A percentile compares a stretch with the other conserved stretches of the same genome.
phyloP scores from a whole-genome alignment of 1,284 basidiomycete species.

The Ceratobasidium sp. region DNA sequence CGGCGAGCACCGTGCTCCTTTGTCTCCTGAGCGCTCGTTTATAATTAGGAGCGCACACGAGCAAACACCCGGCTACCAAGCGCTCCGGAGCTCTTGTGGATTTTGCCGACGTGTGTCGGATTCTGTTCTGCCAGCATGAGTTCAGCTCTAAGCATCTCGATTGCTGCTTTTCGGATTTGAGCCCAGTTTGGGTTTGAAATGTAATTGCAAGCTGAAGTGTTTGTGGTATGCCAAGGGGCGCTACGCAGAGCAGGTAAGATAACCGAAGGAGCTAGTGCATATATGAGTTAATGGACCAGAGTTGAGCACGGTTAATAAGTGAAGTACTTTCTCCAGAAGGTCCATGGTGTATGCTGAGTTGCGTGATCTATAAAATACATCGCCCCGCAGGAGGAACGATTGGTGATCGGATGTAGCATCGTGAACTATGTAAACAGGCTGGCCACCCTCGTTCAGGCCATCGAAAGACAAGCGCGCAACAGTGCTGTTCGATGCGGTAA shows the following conservation, averaged over 20 bases:
- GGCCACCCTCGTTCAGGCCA: conserved; percentile 49
- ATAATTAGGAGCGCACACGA: too few species aligned
- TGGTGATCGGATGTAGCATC: conserved; percentile 51
- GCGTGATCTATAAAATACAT: conserved; percentile 47
- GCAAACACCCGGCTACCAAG: too few species aligned
- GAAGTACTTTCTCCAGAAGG: conserved; percentile 51
- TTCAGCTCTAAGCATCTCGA: conserved; percentile 6
- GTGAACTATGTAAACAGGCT: conserved; percentile 51
- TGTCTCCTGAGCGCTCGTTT: too few species aligned
- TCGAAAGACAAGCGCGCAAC: conserved; percentile 48
- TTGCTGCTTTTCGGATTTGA: conserved; percentile 9
- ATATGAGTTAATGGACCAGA: neutral
- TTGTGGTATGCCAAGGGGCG: neutral
- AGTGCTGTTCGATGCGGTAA: too few species aligned
- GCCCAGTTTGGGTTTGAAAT: neutral
- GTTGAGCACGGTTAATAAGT: conserved; percentile 53
- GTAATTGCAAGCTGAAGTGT: neutral
- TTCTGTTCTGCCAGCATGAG: neutral
- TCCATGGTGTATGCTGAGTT: conserved; percentile 50
- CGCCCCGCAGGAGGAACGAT: conserved; percentile 51
- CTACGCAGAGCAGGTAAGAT: neutral
- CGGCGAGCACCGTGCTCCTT: too few species aligned
- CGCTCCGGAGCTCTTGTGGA: too few species aligned
- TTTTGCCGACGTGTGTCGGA: too few species aligned
- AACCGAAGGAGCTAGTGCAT: conserved; percentile 6